Percentiles rank a stretch among this genome's conserved stretches.
These are phyloP conservation scores for Paxillus rubicundulus DNA, from an alignment of 768 basidiomycete species.

Conservation along the genomic window DNA sequence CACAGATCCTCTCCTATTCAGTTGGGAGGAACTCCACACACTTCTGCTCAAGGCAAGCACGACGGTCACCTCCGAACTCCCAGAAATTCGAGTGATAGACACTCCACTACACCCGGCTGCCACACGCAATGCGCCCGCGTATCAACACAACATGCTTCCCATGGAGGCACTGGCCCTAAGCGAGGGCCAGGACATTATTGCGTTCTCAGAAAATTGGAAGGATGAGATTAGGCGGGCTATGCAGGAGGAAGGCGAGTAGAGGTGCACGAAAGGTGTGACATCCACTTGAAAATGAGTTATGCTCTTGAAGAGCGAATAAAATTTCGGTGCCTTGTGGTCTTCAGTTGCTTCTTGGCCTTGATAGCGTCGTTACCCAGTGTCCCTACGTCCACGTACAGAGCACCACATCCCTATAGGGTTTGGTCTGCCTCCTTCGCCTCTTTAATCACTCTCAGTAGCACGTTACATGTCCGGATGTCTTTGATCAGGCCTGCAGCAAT, in stretches of 20 bases:
- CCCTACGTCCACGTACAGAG: too few species aligned
- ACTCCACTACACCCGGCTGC: constrained; percentile 71
- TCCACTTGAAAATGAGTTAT: too few species aligned
- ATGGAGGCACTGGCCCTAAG: constrained; percentile 83
- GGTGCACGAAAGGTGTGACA: neutral
- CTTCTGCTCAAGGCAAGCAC: constrained; percentile 26
- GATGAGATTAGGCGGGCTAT: constrained; percentile 45
- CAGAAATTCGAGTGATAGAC: constrained; percentile 65
- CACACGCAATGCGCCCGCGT: constrained; percentile 61
- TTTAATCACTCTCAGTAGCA: constrained; percentile 56
- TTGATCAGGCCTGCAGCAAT: constrained; percentile 69
- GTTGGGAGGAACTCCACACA: constrained; percentile 67
- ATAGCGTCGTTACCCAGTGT: too few species aligned
- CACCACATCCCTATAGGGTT: too few species aligned
- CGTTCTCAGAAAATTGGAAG: constrained; percentile 69
- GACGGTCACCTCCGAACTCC: constrained; percentile 13
- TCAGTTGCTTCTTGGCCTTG: too few species aligned
- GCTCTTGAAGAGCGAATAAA: neutral
- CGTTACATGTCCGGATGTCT: constrained; percentile 81
- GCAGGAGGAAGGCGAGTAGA: constrained; percentile 11
- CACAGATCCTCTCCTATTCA: constrained; percentile 88
- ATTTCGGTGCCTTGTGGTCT: too few species aligned
- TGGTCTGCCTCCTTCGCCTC: constrained; percentile 57
- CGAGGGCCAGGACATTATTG: constrained; percentile 64
- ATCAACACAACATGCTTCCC: constrained; percentile 90